phyloP scores from a whole-genome alignment of 805 yeast species.

The Barnettozyma botsteinii region DNA sequence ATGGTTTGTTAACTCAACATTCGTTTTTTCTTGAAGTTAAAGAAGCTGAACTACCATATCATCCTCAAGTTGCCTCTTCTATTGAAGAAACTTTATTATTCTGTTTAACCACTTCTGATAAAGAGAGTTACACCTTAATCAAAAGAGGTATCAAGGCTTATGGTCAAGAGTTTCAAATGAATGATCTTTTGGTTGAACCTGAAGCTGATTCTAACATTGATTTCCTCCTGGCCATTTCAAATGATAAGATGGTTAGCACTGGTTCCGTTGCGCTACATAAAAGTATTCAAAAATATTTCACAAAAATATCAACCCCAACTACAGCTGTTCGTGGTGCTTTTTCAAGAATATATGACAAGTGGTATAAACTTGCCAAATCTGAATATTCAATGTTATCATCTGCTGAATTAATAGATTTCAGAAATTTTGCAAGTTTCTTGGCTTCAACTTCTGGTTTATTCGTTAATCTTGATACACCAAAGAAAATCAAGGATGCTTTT shows the following conservation, averaged over 20 bases:
- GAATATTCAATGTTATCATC: slow-evolving; percentile 24
- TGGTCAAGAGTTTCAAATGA: slow-evolving; percentile 19
- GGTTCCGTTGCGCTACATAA: slow-evolving; percentile 74
- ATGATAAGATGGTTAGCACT: slow-evolving; percentile 53
- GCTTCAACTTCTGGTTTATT: slow-evolving; percentile 68
- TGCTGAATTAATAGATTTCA: slow-evolving; percentile 41
- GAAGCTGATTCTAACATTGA: slow-evolving; percentile 26
- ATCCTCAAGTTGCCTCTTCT: slow-evolving; percentile 31
- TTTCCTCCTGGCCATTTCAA: slow-evolving; percentile 39
- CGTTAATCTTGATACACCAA: slow-evolving; percentile 27
- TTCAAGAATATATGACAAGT: slow-evolving; percentile 43
- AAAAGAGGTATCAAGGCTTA: slow-evolving; percentile 34
- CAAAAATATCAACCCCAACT: slow-evolving; percentile 25
- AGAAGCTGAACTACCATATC: slow-evolving; percentile 25
- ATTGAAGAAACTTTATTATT: slow-evolving; percentile 48
- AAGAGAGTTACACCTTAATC: slow-evolving; percentile 44
- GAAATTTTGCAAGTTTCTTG: slow-evolving; percentile 67
- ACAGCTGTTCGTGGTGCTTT: slow-evolving; percentile 36
- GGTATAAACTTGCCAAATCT: slow-evolving; percentile 30
- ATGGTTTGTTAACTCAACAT: slow-evolving; percentile 23
- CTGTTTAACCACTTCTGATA: slow-evolving; percentile 45
- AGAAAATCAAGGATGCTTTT: slow-evolving; percentile 27
- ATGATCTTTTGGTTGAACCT: slow-evolving; percentile 1
- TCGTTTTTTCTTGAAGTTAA: slow-evolving; percentile 21
- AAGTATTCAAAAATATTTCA: slow-evolving; percentile 41